Evolutionary conservation across 2,329 filamentous ascomycete species (phyloP).

Genomic region (Claviceps sp.): DNA sequence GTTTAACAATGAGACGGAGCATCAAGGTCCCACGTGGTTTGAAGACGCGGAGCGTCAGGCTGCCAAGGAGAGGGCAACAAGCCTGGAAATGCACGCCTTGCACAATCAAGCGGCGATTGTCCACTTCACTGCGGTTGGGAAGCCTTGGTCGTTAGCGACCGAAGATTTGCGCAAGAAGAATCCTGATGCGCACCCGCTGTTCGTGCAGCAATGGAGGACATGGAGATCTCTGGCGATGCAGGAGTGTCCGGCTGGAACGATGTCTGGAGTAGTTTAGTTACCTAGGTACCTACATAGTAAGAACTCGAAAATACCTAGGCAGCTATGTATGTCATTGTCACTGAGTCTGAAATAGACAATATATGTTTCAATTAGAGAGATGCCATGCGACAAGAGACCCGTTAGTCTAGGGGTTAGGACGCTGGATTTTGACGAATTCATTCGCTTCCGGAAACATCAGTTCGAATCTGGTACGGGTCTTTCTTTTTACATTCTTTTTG

Average conservation of each 20-base stretch:
- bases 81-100: slow-evolving; percentile 6
- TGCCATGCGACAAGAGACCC: not conserved
- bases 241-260: slow-evolving; percentile 3
- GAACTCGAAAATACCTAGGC: not conserved
- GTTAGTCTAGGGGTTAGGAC: slow-evolving; percentile 14
- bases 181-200: slow-evolving; percentile 5
- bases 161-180: not conserved
- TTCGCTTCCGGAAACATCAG: slow-evolving; percentile 10
- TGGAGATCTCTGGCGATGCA: slow-evolving; percentile 7
- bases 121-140: slow-evolving; percentile 8
- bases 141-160: slow-evolving; percentile 8
- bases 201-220: slow-evolving; percentile 8
- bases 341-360: not conserved
- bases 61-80: not conserved
- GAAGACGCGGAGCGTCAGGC: not conserved
- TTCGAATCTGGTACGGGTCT: slow-evolving; percentile 8
- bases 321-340: not conserved
- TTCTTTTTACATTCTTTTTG: not conserved
- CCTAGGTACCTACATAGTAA: no score
- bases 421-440: slow-evolving; percentile 10
- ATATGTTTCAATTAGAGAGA: not conserved
- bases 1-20: slow-evolving; percentile 2
- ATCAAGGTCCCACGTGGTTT: slow-evolving; percentile 8
- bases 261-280: no score
- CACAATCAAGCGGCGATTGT: slow-evolving; percentile 8